Percentiles rank a stretch among this genome's conserved stretches.
Conservation (phyloP, 768 basidiomycete genomes). For the Daedalea quercina region DNA sequence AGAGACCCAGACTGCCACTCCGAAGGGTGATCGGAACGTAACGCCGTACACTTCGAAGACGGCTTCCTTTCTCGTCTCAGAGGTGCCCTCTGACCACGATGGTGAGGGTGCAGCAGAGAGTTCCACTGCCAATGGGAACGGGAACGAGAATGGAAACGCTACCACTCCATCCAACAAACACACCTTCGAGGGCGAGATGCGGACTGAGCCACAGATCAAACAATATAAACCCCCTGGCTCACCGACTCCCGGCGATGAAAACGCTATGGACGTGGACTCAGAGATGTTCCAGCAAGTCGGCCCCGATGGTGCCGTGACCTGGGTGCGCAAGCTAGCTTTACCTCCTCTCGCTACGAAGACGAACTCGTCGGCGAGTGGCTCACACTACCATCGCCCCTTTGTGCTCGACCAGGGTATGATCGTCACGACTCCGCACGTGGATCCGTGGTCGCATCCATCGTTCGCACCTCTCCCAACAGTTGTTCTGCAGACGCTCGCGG, state of each 20-base stretch:
- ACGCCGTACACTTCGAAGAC: constrained; percentile 39
- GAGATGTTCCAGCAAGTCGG: constrained; percentile 14
- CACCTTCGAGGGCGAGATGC: constrained; percentile 16
- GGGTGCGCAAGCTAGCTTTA: constrained; percentile 17
- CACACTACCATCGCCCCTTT: constrained; percentile 26
- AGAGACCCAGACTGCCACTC: constrained; percentile 30
- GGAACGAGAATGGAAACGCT: no score
- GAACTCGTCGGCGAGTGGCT: not conserved
- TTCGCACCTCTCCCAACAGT: constrained; percentile 56
- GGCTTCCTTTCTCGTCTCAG: constrained; percentile 42
- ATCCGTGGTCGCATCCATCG: constrained; percentile 52
- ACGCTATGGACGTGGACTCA: constrained; percentile 14
- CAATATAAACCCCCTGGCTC: constrained; percentile 21
- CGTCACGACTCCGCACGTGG: constrained; percentile 35
- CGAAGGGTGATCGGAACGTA: constrained; percentile 25
- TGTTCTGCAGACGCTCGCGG: constrained; percentile 47
- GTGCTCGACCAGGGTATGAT: constrained; percentile 29
- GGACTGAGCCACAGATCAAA: constrained; percentile 19
- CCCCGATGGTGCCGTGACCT: constrained; percentile 36
- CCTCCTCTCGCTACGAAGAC: constrained; percentile 1
- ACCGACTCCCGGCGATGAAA: constrained; percentile 14
- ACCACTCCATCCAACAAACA: constrained; percentile 14
- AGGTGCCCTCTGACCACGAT: constrained; percentile 12
- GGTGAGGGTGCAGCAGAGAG: constrained; percentile 12
- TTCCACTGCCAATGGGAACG: not conserved